phyloP scores from a whole-genome alignment of 1,139 yeast species.

The Maudiozyma humilis region DNA sequence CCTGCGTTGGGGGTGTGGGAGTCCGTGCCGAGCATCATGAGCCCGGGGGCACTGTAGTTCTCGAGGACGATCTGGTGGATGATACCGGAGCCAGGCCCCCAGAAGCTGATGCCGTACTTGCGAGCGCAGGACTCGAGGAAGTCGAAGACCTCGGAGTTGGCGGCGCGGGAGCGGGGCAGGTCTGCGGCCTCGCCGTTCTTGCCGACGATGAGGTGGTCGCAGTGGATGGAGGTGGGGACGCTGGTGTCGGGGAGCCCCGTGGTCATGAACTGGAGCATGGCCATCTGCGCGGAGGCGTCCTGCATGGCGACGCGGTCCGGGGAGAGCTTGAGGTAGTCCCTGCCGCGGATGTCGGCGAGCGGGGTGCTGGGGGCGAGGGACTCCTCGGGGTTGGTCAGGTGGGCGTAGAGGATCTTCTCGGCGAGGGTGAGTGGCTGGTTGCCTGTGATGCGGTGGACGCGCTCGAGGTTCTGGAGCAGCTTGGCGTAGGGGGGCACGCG shows the following conservation, averaged over 20 bases:
- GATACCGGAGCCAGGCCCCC: slow-evolving; percentile 99
- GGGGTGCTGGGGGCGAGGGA: slow-evolving; percentile 38
- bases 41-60: slow-evolving; percentile 89
- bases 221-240: slow-evolving; percentile 92
- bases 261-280: slow-evolving; percentile 91
- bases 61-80: slow-evolving; percentile 95
- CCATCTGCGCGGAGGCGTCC: slow-evolving; percentile 98
- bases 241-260: slow-evolving; percentile 80
- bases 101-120: slow-evolving; percentile 90
- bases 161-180: slow-evolving; percentile 62
- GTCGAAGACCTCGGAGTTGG: slow-evolving; percentile 89
- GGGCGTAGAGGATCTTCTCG: slow-evolving; percentile 89
- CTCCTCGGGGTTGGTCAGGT: slow-evolving; percentile 79
- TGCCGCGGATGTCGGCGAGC: slow-evolving; percentile 61
- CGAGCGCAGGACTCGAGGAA: slow-evolving; percentile 84
- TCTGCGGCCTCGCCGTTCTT: slow-evolving; percentile 83
- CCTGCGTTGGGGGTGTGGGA: slow-evolving; percentile 98
- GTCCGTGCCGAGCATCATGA: slow-evolving; percentile 94
- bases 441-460: slow-evolving; percentile 56
- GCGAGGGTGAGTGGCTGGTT: slow-evolving; percentile 81
- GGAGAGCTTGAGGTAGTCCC: slow-evolving; percentile 73
- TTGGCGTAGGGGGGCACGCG: slow-evolving; percentile 85
- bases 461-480: slow-evolving; percentile 52
- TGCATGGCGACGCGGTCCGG: slow-evolving; percentile 99
- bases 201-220: slow-evolving; percentile 96